phyloP scores from a whole-genome alignment of 176 grass and related monocot species.

The Pontederia crassipes region DNA sequence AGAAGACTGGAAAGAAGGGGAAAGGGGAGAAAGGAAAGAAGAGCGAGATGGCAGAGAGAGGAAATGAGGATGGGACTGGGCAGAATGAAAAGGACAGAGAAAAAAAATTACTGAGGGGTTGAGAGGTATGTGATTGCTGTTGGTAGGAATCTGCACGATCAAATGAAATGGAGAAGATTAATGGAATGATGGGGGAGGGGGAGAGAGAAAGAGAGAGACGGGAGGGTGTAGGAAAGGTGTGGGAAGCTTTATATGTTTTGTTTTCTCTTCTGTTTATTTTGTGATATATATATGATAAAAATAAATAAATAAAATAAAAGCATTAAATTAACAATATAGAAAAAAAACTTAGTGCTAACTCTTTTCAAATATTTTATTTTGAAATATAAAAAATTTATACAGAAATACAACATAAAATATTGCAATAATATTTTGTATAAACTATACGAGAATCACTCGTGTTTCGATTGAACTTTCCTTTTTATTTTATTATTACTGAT shows the following conservation, averaged over 20 bases:
- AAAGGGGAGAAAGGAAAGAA: not conserved
- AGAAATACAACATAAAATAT: no score
- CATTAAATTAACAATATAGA: no score
- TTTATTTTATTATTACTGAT: no score
- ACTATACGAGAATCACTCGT: no score
- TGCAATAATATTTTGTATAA: no score
- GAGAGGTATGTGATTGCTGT: slow-evolving; percentile 17
- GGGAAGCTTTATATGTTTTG: not conserved
- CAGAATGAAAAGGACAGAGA: slow-evolving; percentile 3
- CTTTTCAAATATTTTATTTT: no score
- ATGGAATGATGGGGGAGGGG: not conserved
- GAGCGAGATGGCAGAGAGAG: slow-evolving; percentile 30
- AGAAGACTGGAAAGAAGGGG: slow-evolving; percentile 17
- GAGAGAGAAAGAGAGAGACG: not conserved
- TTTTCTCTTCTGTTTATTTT: not conserved
- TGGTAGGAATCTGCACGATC: slow-evolving; percentile 24
- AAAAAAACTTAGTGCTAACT: no score
- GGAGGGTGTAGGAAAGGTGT: not conserved
- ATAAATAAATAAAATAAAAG: no score
- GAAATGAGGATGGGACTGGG: slow-evolving; percentile 35
- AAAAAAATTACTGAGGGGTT: slow-evolving; percentile 37
- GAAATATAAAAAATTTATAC: no score
- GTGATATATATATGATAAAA: no score
- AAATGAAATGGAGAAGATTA: slow-evolving; percentile 1
- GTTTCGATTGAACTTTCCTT: no score